Evolutionary conservation across 1,284 basidiomycete genomes (phyloP), one percentile per base, ranked within the genome.

Genomic region (Wallemia ichthyophaga): DNA sequence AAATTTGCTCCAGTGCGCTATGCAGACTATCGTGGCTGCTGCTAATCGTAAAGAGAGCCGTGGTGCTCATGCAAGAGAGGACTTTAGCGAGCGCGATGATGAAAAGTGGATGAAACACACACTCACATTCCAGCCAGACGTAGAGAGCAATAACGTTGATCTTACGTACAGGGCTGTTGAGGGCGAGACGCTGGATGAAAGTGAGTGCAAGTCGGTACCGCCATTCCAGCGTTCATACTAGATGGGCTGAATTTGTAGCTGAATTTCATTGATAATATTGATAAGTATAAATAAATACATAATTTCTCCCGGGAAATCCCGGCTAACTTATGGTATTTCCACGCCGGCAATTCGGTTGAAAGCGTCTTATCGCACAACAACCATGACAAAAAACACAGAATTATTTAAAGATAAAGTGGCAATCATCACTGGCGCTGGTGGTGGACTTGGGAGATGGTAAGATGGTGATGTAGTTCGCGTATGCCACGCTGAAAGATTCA

Each of bases 41-140:
- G 87, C 89, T 61, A 89, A 88, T 59, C 83, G 94, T 65, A 86
- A 94, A 73, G 94, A 98, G 71, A 91, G 86, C 37, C 84, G 92
- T 69, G 92, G 92, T 67, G 92, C 92, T 31, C 94, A 98, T 69
- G 92, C 94, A 56, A 85, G 92, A 65, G 89, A 95, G 71, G 94
- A 99, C 72, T 95, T 71, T 75, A 81, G 87, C 1, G 75, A 76
- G 82, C 80, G 86, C 70, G 82, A 91, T 65, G 88, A 95, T 65
- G 76, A 80, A 57, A 76, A 78, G 37, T 94, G 88, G 88, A 91
- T 91, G 86, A 91, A 86, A 64, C 60, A 59, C 73, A 85, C 85
- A 1, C 76, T 94, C 58, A 84, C 83, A 21, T 87, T 83, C 79
- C 86, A 87, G 69, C 78, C 71, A 59, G 80, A 92, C 65, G 65